Evolutionary conservation across 768 basidiomycete species (phyloP).

Genomic region (Galerina sulciceps): DNA sequence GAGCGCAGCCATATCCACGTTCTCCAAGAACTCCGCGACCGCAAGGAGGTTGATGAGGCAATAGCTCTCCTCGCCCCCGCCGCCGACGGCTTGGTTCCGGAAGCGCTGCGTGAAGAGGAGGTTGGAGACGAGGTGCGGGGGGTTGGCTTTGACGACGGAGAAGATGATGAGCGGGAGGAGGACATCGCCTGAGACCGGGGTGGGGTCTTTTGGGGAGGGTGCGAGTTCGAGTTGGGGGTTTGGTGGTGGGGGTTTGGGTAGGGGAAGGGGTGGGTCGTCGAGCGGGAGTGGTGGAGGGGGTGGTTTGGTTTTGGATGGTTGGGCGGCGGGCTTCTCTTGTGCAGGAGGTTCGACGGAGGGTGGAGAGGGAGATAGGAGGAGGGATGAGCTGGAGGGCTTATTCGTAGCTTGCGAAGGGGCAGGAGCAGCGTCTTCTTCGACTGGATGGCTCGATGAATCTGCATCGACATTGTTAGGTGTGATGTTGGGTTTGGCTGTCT

Average conservation of each 20-base stretch:
- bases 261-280: conserved; percentile 6
- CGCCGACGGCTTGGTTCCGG: conserved; percentile 59
- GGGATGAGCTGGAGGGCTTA: background rate
- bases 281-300: conserved; percentile 20
- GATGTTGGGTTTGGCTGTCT: conserved; percentile 24
- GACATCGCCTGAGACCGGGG: conserved; percentile 82
- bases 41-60: conserved; percentile 95
- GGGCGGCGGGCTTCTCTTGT: background rate
- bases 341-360: no score
- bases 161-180: conserved; percentile 94
- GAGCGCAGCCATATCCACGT: conserved; percentile 81
- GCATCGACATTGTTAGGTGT: background rate
- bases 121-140: conserved; percentile 76
- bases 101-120: conserved; percentile 68
- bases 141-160: conserved; percentile 92
- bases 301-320: conserved; percentile 15
- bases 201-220: conserved; percentile 33
- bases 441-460: background rate
- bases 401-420: background rate
- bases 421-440: no score
- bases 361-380: background rate
- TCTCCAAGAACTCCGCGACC: conserved; percentile 94
- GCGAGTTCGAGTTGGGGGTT: conserved; percentile 22
- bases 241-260: conserved; percentile 8
- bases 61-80: conserved; percentile 89